Base-by-base conservation (phyloP, 495 filamentous ascomycete genomes). In the Bryoglossum gracile region DNA sequence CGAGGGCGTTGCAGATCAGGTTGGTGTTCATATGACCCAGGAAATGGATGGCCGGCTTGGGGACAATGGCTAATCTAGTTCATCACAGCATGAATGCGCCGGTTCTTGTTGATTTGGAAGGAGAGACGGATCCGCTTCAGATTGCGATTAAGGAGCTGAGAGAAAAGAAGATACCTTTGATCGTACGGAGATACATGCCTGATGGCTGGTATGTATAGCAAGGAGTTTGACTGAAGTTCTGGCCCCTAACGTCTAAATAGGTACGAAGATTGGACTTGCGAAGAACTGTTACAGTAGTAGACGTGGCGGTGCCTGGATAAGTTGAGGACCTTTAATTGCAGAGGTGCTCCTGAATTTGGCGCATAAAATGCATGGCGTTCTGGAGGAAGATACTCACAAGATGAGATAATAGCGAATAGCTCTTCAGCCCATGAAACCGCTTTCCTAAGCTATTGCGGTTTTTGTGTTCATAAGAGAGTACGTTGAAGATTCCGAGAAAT, bases 241-340 rank as follows among this genome's bases (percentile, higher is more conserved):
- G n/a, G n/a, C n/a, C 35, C 28, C 60, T 57, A 59, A 66, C 23
- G 26, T 17, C 8, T 18, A 21, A 25, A 23, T 51, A 95, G 91
- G 70, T 98, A 98, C 63, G 92, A 98, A 73, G 92, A 98, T 66
- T 98, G 92, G 92, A 92, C 88, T 43, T 95, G 89, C 69, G 92
- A 98, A 70, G 92, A 98, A 62, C 73, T 98, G 25, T 74, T 94
- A 11, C 70, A 75, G 53, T 57, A 48, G 37, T n/a, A 24, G 34
- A 32, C 37, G 21, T 28, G 24, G 19, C 41, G 14, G 37, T 8
- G 22, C 4, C 10, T n/a, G 24, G 48, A 43, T 41, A 26, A 38
- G 13, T 39, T 47, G 30, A 3, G 3, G 30, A 30, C 39, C 40
- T 42, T 45, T 43, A 46, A 54, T 58, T 49, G 45, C 49, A 48